These are phyloP conservation scores for Luffa acutangula DNA, from an alignment of 306 rosid genomes.

Conservation along the genomic window DNA sequence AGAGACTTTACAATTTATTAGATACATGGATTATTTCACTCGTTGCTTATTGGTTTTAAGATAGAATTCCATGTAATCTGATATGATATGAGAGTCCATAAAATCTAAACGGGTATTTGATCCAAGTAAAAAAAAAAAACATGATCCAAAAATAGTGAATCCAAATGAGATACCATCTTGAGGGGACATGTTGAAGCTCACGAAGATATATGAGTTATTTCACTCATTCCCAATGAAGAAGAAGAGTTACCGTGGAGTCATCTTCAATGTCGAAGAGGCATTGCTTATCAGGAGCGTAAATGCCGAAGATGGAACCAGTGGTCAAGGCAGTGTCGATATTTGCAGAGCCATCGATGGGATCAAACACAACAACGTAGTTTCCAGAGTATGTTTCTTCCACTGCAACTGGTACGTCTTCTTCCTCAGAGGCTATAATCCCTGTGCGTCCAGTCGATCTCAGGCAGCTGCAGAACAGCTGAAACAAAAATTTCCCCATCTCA, in stretches of 20 bases:
- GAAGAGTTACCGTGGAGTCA: constrained; percentile 18
- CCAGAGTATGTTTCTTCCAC: constrained; percentile 38
- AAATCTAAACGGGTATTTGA: no score
- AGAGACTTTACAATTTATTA: no score
- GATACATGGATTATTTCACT: no score
- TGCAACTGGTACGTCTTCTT: constrained; percentile 35
- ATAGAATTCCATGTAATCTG: no score
- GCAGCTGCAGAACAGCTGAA: constrained; percentile 31
- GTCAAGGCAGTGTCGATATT: constrained; percentile 32
- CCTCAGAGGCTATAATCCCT: constrained; percentile 34
- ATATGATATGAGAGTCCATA: no score
- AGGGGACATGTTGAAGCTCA: no score
- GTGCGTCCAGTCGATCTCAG: constrained; percentile 30
- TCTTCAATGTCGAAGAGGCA: constrained; percentile 23
- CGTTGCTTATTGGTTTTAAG: no score
- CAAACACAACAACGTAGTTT: constrained; percentile 32
- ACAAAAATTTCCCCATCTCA: neutral
- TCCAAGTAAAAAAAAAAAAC: no score
- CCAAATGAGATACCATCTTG: no score
- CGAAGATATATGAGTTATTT: no score
- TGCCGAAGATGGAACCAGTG: constrained; percentile 36
- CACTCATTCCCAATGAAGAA: neutral
- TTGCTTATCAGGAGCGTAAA: constrained; percentile 26
- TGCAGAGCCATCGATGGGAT: constrained; percentile 37
- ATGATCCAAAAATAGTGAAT: no score